These are phyloP conservation scores for Parasarocladium wereldwijsianum DNA, from an alignment of 2,329 filamentous ascomycete species.

Conservation along the genomic window DNA sequence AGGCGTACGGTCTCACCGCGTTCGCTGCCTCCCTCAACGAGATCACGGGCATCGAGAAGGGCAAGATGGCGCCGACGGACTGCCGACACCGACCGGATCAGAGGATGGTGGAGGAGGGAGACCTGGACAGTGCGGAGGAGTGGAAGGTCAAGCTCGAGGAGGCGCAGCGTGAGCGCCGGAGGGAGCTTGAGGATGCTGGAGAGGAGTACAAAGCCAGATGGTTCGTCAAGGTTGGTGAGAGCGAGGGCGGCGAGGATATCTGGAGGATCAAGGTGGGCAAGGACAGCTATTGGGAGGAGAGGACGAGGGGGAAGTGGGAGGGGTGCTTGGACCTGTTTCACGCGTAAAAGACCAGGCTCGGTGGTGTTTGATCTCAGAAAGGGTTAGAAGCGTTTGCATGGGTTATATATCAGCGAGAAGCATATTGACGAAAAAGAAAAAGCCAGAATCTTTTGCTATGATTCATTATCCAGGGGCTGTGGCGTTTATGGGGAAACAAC, in stretches of 20 bases:
- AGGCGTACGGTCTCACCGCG: conserved; percentile 74
- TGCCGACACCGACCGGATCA: conserved; percentile 77
- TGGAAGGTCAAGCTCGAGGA: conserved; percentile 79
- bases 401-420: too few relatives aligned
- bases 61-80: conserved; percentile 66
- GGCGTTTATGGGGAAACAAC: too few relatives aligned
- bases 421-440: too few relatives aligned
- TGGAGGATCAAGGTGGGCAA: conserved; percentile 68
- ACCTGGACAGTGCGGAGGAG: conserved; percentile 69
- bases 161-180: conserved; percentile 60
- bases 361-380: too few relatives aligned
- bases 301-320: conserved; percentile 52
- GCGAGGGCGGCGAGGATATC: conserved; percentile 35
- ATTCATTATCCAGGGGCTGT: too few relatives aligned
- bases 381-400: too few relatives aligned
- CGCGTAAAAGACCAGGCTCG: conserved; percentile 7
- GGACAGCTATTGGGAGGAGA: conserved; percentile 89
- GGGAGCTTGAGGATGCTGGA: conserved; percentile 60
- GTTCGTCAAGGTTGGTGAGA: conserved; percentile 55
- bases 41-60: conserved; percentile 64
- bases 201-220: conserved; percentile 63
- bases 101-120: conserved; percentile 65
- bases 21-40: conserved; percentile 86
- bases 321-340: conserved; percentile 37
- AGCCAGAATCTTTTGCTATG: too few relatives aligned